Evolutionary conservation across 1,139 yeast genomes (phyloP), one percentile per base, ranked within the genome.

Genomic region (Petasospora rhodanensis): DNA sequence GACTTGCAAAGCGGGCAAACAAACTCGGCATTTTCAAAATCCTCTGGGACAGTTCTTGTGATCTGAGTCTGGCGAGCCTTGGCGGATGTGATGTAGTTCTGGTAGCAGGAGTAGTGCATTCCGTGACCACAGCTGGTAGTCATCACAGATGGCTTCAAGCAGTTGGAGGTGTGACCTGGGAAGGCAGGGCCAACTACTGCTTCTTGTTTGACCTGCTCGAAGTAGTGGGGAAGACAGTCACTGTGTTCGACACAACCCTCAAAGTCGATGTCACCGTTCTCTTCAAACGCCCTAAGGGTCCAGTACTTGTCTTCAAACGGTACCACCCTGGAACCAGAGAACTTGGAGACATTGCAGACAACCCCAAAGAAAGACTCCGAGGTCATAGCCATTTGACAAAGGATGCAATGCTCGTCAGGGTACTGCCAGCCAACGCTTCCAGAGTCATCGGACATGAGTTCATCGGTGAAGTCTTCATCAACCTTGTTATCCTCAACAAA

Each of bases 101-200:
- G 56, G 47, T 80, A 83, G 52, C 98, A 91, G 22, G 73, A 70
- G 45, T 73, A 76, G 56, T 91, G 98, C 78, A 91, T 81, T 1
- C 95, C 94, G 59, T 91, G 98, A 0, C 96, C 95, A 62, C 98
- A 91, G 33, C 95, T 79, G 47, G 80, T 77, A 6, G 87, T 66
- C 1, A 33, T 35, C 14, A 38, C 24, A 10, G 83, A 76, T 10
- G 39, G 37, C 18, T 34, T 35, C 15, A 29, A 4, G 9, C 26
- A 23, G 8, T 18, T 28, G 4, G 26, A 22, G 8, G 22, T 25
- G n/a, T 18, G 14, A 4, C 20, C 20, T 13, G 46, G 43, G 48
- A 80, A 83, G 0, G 89, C 89, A 0, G 91, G 93, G 0, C 93
- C 93, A 47, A 81, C 59, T 0, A 76, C 75, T 37, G 59, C 52